Conservation (phyloP, 805 yeast genomes). For the Metschnikowia cubensis region DNA sequence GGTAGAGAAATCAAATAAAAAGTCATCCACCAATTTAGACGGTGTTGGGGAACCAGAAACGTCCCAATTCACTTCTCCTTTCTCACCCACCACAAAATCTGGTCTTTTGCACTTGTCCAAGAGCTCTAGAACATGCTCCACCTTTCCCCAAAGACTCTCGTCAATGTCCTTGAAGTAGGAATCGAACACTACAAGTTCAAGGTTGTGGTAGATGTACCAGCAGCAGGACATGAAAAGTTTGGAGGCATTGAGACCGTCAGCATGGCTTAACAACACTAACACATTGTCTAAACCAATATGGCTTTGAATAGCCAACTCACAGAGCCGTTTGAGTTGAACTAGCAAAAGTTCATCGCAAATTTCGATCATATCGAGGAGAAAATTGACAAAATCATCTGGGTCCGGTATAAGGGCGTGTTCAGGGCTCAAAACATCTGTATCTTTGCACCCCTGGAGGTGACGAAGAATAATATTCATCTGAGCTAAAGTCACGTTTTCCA, state of each 20-base stretch:
- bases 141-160: constrained; percentile 20
- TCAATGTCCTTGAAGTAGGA: constrained; percentile 26
- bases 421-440: constrained; percentile 23
- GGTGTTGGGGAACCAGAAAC: not conserved
- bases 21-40: constrained; percentile 9
- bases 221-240: constrained; percentile 58
- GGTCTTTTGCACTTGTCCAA: constrained; percentile 27
- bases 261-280: constrained; percentile 48
- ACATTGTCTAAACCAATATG: constrained; percentile 60
- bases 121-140: constrained; percentile 27
- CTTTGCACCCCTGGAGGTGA: constrained; percentile 55
- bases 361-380: constrained; percentile 55
- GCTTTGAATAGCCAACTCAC: constrained; percentile 58
- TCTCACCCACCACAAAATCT: constrained; percentile 18
- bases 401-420: constrained; percentile 24
- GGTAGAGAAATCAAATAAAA: constrained; percentile 16
- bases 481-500: constrained; percentile 38
- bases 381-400: constrained; percentile 45
- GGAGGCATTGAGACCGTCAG: constrained; percentile 48
- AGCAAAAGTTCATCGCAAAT: constrained; percentile 61
- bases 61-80: constrained; percentile 16
- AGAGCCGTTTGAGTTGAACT: constrained; percentile 52
- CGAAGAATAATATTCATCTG: constrained; percentile 49
- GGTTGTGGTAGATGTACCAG: constrained; percentile 64
- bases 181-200: constrained; percentile 58